Base-by-base conservation (phyloP, 2,329 filamentous ascomycete species). In the Plectosphaerella cucumerina region DNA sequence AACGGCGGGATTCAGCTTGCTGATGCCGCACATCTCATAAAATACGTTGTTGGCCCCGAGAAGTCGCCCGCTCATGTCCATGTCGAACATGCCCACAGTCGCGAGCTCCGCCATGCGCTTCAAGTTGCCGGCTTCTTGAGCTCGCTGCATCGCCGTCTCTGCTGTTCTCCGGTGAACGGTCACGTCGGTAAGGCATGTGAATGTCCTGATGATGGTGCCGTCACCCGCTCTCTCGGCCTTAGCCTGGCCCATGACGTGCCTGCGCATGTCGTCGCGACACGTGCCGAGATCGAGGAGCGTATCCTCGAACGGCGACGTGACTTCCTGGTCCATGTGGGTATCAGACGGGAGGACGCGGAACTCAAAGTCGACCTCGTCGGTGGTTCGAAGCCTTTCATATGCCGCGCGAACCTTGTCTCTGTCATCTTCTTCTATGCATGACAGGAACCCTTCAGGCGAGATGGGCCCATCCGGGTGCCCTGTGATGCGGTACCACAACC, bases 401-500 rank as follows among this genome's bases (percentile, higher is more conserved):
- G 71, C 70, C 47, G 64, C 61, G 5, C 64, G 58, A 20, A 79
- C 67, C 46, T 65, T 68, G 10, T 62, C 57, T 34, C 66, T 70
- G 55, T 80, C 76, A 44, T 77, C 73, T 18, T 76, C 73, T 3
- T 74, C 65, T 3, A 78, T 69, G 18, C 68, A 74, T 6, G 71
- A 66, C 6, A 77, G 58, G 43, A 79, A 69, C 6, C 66, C 70
- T 41, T 67, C 58, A 9, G 62, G 55, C 4, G 57, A 57, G 15
- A 70, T 59, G 6, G 63, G 55, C 15, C 64, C 67, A 53, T 57
- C 64, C 35, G 71, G 62, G 44, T 72, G 69, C 1, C 76, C 75
- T 1, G 75, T 78, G 34, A 81, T 78, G 37, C 72, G 70, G 57
- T 77, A 73, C 71, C 76, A 90, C 9, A 84, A 82, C 47, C 87